Evolutionary conservation across 306 rosid genomes (phyloP).

Genomic region (Fagus sylvatica): DNA sequence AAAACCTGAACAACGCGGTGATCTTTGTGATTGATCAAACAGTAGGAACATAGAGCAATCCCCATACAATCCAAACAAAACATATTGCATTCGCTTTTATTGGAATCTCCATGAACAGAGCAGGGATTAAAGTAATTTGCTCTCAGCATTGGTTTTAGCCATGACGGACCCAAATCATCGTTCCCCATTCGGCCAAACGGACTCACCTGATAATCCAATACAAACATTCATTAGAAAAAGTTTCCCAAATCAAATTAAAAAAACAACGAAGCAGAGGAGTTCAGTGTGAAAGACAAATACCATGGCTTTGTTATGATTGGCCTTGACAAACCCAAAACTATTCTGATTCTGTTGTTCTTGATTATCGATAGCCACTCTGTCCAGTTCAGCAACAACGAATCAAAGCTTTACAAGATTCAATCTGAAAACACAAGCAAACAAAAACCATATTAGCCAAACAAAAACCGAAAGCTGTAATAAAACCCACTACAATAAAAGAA

Average conservation of each 20-base stretch:
- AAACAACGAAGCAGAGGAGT: constrained; percentile 1
- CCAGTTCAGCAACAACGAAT: background rate
- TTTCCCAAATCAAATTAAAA: background rate
- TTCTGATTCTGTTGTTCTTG: background rate
- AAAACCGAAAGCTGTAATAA: background rate
- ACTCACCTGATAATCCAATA: constrained; percentile 34
- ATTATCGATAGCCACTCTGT: constrained; percentile 2
- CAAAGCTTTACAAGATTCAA: background rate
- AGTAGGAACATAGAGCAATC: constrained; percentile 39
- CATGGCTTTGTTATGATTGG: constrained; percentile 7
- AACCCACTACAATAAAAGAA: background rate
- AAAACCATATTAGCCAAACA: background rate
- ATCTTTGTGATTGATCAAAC: constrained; percentile 36
- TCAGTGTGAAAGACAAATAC: background rate
- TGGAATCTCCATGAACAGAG: constrained; percentile 33
- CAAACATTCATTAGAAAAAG: background rate
- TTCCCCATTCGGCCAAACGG: constrained; percentile 23
- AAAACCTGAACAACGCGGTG: constrained; percentile 46
- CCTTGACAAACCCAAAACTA: constrained; percentile 3
- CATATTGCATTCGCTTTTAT: constrained; percentile 49
- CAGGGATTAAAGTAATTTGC: constrained; percentile 38
- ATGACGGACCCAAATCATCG: constrained; percentile 28
- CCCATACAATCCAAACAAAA: constrained; percentile 52
- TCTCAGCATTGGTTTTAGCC: constrained; percentile 45
- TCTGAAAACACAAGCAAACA: background rate